Base-by-base conservation (phyloP, 164 flowering plant genomes). In the Sedum album region DNA sequence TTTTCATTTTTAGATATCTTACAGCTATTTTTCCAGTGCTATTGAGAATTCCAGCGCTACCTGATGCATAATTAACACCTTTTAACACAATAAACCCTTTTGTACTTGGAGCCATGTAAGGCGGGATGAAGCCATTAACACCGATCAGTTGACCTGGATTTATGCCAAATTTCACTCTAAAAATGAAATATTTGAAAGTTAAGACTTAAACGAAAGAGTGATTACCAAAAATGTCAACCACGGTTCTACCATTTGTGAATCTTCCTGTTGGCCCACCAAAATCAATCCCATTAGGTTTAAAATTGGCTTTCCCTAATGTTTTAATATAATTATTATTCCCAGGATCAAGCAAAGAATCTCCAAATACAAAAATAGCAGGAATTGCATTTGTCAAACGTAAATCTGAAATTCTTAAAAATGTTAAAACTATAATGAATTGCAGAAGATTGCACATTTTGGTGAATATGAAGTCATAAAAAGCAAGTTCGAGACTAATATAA, bases 291-390 rank as follows among this genome's bases (percentile, higher is more conserved):
- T 88, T 81, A 0, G 93, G 93, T 1, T 33, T n/a, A 35, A 64
- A 79, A 70, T 91, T 76, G 6, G 97, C 93, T 71, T 78, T 84
- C 6, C 92, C 81, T 18, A 88, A 75, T n/a, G 93, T 72, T 6
- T 65, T 53, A 57, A 89, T 80, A 78, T 86, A 91, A 78, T 91
- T 85, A 72, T 91, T 91, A 80, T 91, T 91, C 53, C 97, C 96
- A 0, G 53, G 82, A 67, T 91, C 97, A 66, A 86, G 88, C 71
- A 89, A 69, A 0, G 97, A 91, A 74, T 91, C 96, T 5, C 97
- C 97, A 49, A 91, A 88, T 1, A 89, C 78, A 74, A 85, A 91
- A 53, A 69, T 77, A 7, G 91, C 84, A 20, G 89, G 82, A 66
- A 72, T 7, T 15, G 42, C 61, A 31, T 9, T 70, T 13, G 33